These are phyloP conservation scores for Moelleriella libera DNA, from an alignment of 2,329 filamentous ascomycete species.

Conservation along the genomic window DNA sequence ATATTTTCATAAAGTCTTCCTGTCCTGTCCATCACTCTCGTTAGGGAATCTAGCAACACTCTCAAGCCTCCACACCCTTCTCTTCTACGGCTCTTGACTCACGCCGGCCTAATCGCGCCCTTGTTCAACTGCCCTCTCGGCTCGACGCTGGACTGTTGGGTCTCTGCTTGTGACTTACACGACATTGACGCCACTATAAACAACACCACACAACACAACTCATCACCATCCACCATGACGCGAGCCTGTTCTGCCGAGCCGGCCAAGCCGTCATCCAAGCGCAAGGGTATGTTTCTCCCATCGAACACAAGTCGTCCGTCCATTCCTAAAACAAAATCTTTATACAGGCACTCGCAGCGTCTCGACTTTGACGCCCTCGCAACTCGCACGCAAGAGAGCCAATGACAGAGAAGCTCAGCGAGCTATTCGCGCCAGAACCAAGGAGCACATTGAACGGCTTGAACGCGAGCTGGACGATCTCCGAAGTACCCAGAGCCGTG, in stretches of 20 bases:
- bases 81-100: not conserved
- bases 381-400: conserved; percentile 78
- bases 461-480: conserved; percentile 65
- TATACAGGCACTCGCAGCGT: conserved; percentile 56
- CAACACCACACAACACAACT: conserved; percentile 1
- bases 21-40: not conserved
- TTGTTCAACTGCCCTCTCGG: not conserved
- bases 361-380: conserved; percentile 74
- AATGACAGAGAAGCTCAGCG: conserved; percentile 87
- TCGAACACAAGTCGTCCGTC: not conserved
- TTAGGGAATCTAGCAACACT: not conserved
- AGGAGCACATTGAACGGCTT: conserved; percentile 68
- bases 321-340: not conserved
- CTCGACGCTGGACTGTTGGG: not conserved
- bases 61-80: not conserved
- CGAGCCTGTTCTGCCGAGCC: conserved; percentile 29
- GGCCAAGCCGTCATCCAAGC: conserved; percentile 22
- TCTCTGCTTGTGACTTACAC: too few species aligned
- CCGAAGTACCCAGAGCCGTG: conserved; percentile 30
- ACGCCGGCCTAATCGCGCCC: too few species aligned
- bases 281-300: conserved; percentile 24
- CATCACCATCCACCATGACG: conserved; percentile 15
- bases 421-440: conserved; percentile 74
- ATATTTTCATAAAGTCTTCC: not conserved
- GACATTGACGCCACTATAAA: not conserved